phyloP scores from a whole-genome alignment of 768 basidiomycete genomes.

The Boletales sp. region DNA sequence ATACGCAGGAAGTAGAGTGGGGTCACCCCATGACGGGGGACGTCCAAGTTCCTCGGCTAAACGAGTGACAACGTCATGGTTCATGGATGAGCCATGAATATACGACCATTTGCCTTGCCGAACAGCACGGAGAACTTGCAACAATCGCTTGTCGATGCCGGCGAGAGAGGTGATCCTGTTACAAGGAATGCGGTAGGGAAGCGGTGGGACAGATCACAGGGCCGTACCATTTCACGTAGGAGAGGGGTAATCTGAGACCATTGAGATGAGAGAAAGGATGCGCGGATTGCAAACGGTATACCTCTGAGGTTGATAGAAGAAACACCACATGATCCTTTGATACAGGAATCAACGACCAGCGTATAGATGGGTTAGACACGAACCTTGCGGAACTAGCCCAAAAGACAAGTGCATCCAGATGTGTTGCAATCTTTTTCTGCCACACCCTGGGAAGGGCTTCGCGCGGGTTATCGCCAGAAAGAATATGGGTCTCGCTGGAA shows the following conservation, averaged over 20 bases:
- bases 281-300: constrained; percentile 22
- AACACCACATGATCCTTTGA: constrained; percentile 84
- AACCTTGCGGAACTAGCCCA: constrained; percentile 79
- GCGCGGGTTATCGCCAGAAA: constrained; percentile 3
- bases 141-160: constrained; percentile 57
- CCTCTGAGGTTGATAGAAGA: constrained; percentile 75
- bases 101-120: constrained; percentile 63
- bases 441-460: constrained; percentile 27
- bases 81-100: constrained; percentile 34
- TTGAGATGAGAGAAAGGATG: background rate
- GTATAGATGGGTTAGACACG: constrained; percentile 8
- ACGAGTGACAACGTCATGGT: constrained; percentile 40
- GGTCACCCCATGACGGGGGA: constrained; percentile 62
- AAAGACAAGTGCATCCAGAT: constrained; percentile 67
- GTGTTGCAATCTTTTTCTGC: constrained; percentile 37
- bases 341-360: constrained; percentile 2
- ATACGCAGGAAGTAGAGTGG: constrained; percentile 53
- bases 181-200: background rate
- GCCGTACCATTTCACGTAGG: constrained; percentile 61
- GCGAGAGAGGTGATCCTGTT: constrained; percentile 65
- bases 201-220: background rate
- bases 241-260: constrained; percentile 33
- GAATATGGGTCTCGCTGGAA: background rate
- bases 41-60: constrained; percentile 56
- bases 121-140: constrained; percentile 50